Conservation (phyloP, 768 basidiomycete genomes). For the Boletus rubescentipes region DNA sequence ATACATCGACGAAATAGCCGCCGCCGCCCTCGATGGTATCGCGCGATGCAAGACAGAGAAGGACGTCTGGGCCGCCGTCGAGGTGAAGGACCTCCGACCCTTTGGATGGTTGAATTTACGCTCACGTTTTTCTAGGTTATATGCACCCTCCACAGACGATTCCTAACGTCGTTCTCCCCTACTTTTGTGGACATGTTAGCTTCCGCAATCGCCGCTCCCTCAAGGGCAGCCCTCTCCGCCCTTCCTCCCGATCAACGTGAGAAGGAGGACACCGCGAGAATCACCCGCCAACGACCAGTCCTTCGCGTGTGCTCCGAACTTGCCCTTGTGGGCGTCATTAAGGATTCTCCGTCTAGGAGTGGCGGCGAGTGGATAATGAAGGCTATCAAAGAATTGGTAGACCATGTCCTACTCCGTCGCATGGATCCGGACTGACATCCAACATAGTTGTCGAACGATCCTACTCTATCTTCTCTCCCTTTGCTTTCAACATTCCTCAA, state of each 20-base stretch:
- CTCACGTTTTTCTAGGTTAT: constrained; percentile 59
- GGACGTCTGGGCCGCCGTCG: constrained; percentile 89
- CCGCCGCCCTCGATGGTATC: constrained; percentile 84
- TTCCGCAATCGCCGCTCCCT: constrained; percentile 56
- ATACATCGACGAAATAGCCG: constrained; percentile 92
- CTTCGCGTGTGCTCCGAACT: constrained; percentile 88
- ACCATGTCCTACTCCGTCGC: constrained; percentile 26
- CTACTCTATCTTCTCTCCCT: constrained; percentile 82
- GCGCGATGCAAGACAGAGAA: constrained; percentile 87
- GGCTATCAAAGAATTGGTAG: constrained; percentile 77
- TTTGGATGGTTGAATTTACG: neutral
- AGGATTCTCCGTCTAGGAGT: constrained; percentile 65
- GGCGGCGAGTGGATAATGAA: constrained; percentile 92
- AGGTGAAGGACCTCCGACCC: constrained; percentile 51
- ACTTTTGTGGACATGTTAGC: constrained; percentile 61
- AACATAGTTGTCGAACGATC: constrained; percentile 81
- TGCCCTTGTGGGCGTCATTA: constrained; percentile 82
- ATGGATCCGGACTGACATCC: constrained; percentile 11
- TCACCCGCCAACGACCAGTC: constrained; percentile 80
- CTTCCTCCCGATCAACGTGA: constrained; percentile 80
- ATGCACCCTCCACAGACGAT: constrained; percentile 84
- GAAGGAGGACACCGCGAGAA: constrained; percentile 82
- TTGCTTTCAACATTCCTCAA: constrained; percentile 91
- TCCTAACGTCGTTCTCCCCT: constrained; percentile 77
- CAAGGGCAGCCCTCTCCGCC: constrained; percentile 52